Base-by-base conservation (phyloP, 1,284 basidiomycete species). In the Porodaedalea pini region DNA sequence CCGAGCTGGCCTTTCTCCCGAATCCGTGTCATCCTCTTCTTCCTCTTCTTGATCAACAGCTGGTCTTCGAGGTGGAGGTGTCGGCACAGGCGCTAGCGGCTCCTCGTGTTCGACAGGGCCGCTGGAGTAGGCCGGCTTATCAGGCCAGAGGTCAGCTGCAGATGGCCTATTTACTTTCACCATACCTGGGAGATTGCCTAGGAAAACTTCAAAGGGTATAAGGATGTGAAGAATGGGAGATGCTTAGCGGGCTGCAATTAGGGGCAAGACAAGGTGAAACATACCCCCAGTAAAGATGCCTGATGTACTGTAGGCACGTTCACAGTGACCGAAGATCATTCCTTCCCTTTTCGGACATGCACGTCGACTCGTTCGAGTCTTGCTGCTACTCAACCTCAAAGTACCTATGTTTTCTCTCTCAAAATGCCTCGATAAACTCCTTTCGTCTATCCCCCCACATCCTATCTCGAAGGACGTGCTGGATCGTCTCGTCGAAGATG, bases 381-480 rank as follows among this genome's bases (percentile, higher is more conserved):
- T 11, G 15, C 45, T 47, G 23, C 4, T 4, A n/a, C n/a, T 17
- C 10, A 13, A 5, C n/a, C 1, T 6, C 61, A 57, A 56, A n/a
- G 21, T 41, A 23, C 32, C 54, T 31, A 75, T 76, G 74, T 64
- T 70, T 64, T 73, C 74, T 59, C 72, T 78, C 27, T 68, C 73
- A 67, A 71, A 73, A 63, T 65, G 68, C 63, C 68, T 83, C 53
- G 69, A 74, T 27, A 67, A 69, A 8, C 71, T 89, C 34, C 70
- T 87, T 53, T 65, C 74, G 39, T 75, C 76, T 1, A 67, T 89
- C n/a, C 80, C 83, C 17, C 66, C 75, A 39, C 73, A 71, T 37
- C 78, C 82, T 15, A 69, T 78, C 50, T 70, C 78, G 45, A 76
- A 79, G 62, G 65, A 69, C 1, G 64, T 68, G 1, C 75, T 90